These are phyloP conservation scores for Nepenthes mirabilis DNA, from an alignment of 148 eudicot genomes.

Conservation along the genomic window DNA sequence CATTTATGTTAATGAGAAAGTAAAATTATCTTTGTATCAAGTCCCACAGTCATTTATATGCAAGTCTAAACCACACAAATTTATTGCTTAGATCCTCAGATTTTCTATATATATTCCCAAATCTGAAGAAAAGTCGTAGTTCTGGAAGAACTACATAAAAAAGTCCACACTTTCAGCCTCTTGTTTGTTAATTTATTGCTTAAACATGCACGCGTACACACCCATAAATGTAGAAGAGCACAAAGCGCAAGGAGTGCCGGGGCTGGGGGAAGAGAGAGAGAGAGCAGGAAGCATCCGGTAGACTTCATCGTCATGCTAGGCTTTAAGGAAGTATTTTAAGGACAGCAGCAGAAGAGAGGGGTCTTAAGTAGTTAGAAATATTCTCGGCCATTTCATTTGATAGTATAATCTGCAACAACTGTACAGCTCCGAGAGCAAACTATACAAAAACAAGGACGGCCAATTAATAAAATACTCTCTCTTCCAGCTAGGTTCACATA, in stretches of 20 bases:
- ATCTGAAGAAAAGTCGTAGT: conserved; percentile 10
- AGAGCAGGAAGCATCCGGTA: conserved; percentile 50
- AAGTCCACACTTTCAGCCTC: conserved; percentile 12
- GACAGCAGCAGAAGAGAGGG: conserved; percentile 24
- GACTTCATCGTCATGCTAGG: conserved; percentile 60
- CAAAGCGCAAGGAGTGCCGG: conserved; percentile 4
- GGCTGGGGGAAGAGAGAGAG: neutral
- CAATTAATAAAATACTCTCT: conserved; percentile 13
- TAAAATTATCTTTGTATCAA: too few relatives aligned
- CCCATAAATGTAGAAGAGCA: conserved; percentile 7
- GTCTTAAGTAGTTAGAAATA: conserved; percentile 18
- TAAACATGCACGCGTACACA: conserved; percentile 12
- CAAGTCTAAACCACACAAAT: too few relatives aligned
- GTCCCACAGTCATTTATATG: too few relatives aligned
- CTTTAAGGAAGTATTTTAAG: conserved; percentile 29
- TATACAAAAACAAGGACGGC: conserved; percentile 19
- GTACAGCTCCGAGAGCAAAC: conserved; percentile 50
- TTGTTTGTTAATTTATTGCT: conserved; percentile 13
- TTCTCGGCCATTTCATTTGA: conserved; percentile 24
- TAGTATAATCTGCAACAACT: conserved; percentile 28
- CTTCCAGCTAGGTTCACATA: conserved; percentile 24
- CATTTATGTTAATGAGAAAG: too few relatives aligned
- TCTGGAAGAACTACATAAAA: conserved; percentile 18
- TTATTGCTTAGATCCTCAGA: conserved; percentile 3
- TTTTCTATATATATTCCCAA: conserved; percentile 17